Evolutionary conservation across 495 filamentous ascomycete genomes (phyloP), one percentile per base, ranked within the genome.

Genomic region (Pseudotulostoma volvatum): DNA sequence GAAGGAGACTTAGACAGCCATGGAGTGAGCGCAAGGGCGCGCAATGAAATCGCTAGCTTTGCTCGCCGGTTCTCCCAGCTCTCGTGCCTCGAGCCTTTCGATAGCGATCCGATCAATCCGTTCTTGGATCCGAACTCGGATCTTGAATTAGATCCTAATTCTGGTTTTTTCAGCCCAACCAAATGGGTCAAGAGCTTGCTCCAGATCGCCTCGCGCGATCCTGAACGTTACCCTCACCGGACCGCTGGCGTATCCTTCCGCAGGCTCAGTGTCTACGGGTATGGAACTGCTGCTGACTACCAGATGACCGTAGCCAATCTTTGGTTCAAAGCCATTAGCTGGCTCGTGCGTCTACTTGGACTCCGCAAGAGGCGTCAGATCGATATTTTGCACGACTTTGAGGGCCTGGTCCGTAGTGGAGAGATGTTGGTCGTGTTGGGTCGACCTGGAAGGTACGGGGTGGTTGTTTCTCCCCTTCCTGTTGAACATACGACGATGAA

Each of bases 371-470:
- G 71, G 38, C 56, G 44, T 5, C 76, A 79, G 43, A 82, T 86
- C 40, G 76, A 85, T 44, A 86, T 88, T 40, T 60, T 90, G 20
- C 71, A 71, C 19, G 58, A 73, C 20, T 83, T 87, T 47, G 77
- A 81, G 37, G 84, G 82, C 1, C 50, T 86, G 4, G 64, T 88
- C 2, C 70, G 71, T 44, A 73, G 70, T 17, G 83, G 84, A 9
- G 83, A 90, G 59, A 84, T 84, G 76, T 60, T 90, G 31, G 64
- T 88, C 13, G 82, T 88, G 0, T 65, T 88, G 15, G 84, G 81
- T 13, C 73, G 76, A 16, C 84, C 83, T 9, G 84, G 77, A 43
- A 62, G 52, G 60, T 59, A 49, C 51, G 53, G 55, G n/a, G n/a
- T n/a, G n/a, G n/a, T n/a, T 13, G 13, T 33, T 7, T 4, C 17